phyloP scores from a whole-genome alignment of 2,329 filamentous ascomycete genomes.

The Fusarium chaquense region DNA sequence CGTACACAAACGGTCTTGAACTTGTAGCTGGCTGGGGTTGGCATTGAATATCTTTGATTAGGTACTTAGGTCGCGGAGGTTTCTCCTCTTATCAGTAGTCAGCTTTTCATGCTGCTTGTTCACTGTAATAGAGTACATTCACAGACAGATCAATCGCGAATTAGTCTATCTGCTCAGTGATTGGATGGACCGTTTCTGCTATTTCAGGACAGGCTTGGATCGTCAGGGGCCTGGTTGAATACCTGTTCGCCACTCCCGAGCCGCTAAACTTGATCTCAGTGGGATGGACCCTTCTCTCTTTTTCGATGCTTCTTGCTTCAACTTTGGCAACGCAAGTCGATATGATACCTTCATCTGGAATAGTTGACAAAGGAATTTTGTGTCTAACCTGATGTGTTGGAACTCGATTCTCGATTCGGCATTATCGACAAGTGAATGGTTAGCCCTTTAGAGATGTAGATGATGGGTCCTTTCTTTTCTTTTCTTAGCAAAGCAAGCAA shows the following conservation, averaged over 20 bases:
- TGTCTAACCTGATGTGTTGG: not conserved
- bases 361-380: not conserved
- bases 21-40: not conserved
- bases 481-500: not conserved
- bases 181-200: not conserved
- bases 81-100: not conserved
- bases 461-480: not conserved
- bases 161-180: not conserved
- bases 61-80: not conserved
- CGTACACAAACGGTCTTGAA: not conserved
- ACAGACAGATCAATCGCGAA: not conserved
- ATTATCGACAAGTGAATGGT: not conserved
- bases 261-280: conserved; percentile 20
- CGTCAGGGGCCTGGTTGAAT: conserved; percentile 27
- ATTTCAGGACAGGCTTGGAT: conserved; percentile 17
- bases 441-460: not conserved
- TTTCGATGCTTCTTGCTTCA: not conserved
- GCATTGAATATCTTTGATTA: conserved; percentile 14
- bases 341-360: not conserved
- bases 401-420: not conserved
- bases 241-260: conserved; percentile 34
- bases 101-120: not conserved
- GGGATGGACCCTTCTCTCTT: conserved; percentile 12
- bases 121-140: not conserved
- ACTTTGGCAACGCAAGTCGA: not conserved